phyloP scores from a whole-genome alignment of 2,329 filamentous ascomycete genomes.

The Fusarium guadeloupense region DNA sequence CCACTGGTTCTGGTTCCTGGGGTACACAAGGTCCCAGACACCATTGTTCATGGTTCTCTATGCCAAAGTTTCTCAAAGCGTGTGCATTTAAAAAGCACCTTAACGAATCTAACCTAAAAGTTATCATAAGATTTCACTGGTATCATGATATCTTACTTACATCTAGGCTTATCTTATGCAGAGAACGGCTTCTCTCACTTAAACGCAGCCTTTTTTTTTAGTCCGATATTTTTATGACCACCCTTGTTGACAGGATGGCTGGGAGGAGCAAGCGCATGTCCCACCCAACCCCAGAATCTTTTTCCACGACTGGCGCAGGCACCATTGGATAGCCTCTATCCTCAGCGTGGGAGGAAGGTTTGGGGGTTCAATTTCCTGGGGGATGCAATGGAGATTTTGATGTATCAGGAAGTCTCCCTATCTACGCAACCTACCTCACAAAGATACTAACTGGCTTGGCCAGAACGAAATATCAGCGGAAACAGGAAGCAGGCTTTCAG shows the following conservation, averaged over 20 bases:
- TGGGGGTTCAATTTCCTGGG: constrained; percentile 22
- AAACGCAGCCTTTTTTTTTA: neutral
- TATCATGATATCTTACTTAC: no score
- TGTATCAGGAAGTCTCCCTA: constrained; percentile 19
- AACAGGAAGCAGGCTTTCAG: constrained; percentile 1
- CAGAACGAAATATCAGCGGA: constrained; percentile 23
- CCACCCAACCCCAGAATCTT: constrained; percentile 38
- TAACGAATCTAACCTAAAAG: neutral
- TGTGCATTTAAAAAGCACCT: neutral
- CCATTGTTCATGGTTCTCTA: neutral
- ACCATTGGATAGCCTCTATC: constrained; percentile 33
- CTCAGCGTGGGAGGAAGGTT: constrained; percentile 31
- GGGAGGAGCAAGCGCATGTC: constrained; percentile 16
- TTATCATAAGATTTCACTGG: neutral
- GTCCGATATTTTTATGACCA: neutral
- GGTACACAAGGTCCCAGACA: constrained; percentile 8
- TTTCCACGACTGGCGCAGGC: constrained; percentile 30
- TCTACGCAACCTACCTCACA: constrained; percentile 22
- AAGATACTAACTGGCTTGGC: neutral
- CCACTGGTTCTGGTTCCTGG: constrained; percentile 21
- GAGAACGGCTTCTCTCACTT: no score
- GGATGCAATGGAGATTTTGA: constrained; percentile 4
- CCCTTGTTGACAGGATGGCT: neutral
- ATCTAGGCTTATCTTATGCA: neutral
- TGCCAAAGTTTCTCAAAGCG: neutral